Conservation (phyloP, 1,284 basidiomycete genomes). For the Vanrija humicola region DNA sequence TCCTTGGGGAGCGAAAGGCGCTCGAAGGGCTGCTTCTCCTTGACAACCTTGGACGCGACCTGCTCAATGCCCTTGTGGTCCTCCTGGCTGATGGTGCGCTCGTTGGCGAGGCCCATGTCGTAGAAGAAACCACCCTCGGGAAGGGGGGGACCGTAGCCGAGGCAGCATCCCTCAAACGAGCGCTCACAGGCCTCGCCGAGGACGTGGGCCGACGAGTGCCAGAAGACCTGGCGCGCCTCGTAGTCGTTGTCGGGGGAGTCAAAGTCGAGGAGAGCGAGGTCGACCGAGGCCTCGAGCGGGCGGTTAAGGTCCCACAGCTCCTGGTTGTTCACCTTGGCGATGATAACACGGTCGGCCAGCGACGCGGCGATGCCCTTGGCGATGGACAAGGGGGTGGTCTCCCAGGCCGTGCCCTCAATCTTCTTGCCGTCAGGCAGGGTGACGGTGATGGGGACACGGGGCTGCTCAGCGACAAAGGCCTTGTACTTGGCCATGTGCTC, state of each 20-base stretch:
- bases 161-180: constrained; percentile 88
- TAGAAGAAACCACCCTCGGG: constrained; percentile 99
- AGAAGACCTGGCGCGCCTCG: constrained; percentile 86
- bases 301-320: constrained; percentile 92
- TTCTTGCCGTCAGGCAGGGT: constrained; percentile 84
- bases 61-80: constrained; percentile 92
- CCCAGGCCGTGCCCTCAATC: constrained; percentile 82
- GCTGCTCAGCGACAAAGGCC: constrained; percentile 74
- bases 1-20: constrained; percentile 90
- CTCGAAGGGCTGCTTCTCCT: constrained; percentile 97
- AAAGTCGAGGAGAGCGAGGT: constrained; percentile 86
- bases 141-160: constrained; percentile 92
- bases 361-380: constrained; percentile 84
- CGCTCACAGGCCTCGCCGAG: constrained; percentile 96
- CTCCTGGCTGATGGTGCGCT: constrained; percentile 65
- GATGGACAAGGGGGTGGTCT: constrained; percentile 92
- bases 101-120: constrained; percentile 67
- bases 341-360: constrained; percentile 84
- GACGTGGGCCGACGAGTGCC: constrained; percentile 99
- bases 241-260: constrained; percentile 80
- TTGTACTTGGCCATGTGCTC: constrained; percentile 83
- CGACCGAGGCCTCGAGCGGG: constrained; percentile 78
- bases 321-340: constrained; percentile 81
- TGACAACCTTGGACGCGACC: constrained; percentile 78
- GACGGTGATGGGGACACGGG: constrained; percentile 75